Conservation (phyloP, 164 flowering plant species). For the Aristolochia contorta region DNA sequence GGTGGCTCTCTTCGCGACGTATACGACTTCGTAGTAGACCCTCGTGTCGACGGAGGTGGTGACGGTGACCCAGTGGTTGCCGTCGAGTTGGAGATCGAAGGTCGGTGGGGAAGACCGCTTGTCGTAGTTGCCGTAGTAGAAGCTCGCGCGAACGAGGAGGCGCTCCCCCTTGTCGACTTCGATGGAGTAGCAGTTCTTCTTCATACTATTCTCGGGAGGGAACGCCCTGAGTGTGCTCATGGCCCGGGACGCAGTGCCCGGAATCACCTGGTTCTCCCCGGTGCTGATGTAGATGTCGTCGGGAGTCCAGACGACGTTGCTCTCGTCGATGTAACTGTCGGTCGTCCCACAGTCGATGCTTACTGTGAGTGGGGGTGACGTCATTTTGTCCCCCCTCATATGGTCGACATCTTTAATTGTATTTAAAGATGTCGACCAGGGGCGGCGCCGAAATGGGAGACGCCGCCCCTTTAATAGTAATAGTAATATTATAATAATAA, state of each 20-base stretch:
- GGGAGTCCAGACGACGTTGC: slow-evolving; percentile 14
- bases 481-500: too few species aligned
- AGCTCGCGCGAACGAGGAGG: slow-evolving; percentile 25
- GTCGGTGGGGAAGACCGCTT: slow-evolving; percentile 22
- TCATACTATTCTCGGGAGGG: slow-evolving; percentile 18
- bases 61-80: slow-evolving; percentile 13
- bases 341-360: slow-evolving; percentile 31
- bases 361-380: too few species aligned
- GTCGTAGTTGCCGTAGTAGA: slow-evolving; percentile 36
- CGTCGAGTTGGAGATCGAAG: slow-evolving; percentile 26
- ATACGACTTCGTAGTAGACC: slow-evolving; percentile 16
- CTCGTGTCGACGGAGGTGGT: background rate
- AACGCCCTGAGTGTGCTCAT: slow-evolving; percentile 28
- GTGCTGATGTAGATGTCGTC: slow-evolving; percentile 15
- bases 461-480: too few species aligned
- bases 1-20: slow-evolving; percentile 12
- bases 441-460: too few species aligned
- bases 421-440: too few species aligned
- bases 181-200: slow-evolving; percentile 25
- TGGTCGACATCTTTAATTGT: too few species aligned
- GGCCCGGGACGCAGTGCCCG: slow-evolving; percentile 2
- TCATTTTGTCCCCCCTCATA: too few species aligned
- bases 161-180: background rate
- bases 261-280: slow-evolving; percentile 16
- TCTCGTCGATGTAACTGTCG: slow-evolving; percentile 9